Conservation (phyloP, 1,139 yeast species). For the Debaryomyces sp. region DNA sequence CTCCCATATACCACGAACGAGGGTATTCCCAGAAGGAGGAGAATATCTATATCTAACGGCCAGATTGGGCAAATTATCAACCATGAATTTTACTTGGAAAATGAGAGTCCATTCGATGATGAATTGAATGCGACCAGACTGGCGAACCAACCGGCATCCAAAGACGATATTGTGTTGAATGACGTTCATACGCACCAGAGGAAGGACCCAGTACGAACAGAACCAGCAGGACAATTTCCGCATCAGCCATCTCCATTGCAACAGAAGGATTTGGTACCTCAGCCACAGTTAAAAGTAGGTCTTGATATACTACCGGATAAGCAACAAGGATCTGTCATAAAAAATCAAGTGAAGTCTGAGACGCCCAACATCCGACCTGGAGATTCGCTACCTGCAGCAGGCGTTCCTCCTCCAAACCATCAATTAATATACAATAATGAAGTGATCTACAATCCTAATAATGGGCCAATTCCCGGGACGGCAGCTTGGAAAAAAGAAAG, state of each 20-base stretch:
- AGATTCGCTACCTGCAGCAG: slow-evolving; percentile 25
- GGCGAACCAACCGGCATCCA: not conserved
- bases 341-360: slow-evolving; percentile 2
- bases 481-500: slow-evolving; percentile 79
- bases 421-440: slow-evolving; percentile 60
- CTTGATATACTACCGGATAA: not conserved
- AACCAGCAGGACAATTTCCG: not conserved
- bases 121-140: slow-evolving; percentile 6
- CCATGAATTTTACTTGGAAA: slow-evolving; percentile 42
- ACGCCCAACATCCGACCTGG: slow-evolving; percentile 5
- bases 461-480: slow-evolving; percentile 76
- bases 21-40: slow-evolving; percentile 55
- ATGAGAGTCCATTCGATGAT: slow-evolving; percentile 20
- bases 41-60: slow-evolving; percentile 76
- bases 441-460: slow-evolving; percentile 63
- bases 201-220: not conserved
- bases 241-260: not conserved
- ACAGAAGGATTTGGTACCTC: not conserved
- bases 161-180: not conserved
- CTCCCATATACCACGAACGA: slow-evolving; percentile 40
- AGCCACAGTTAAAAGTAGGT: not conserved
- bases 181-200: not conserved
- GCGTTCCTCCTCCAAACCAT: slow-evolving; percentile 58
- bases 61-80: slow-evolving; percentile 71
- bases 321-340: not conserved